Evolutionary conservation across 495 filamentous ascomycete genomes (phyloP).

Genomic region (Neurospora tetrasperma): DNA sequence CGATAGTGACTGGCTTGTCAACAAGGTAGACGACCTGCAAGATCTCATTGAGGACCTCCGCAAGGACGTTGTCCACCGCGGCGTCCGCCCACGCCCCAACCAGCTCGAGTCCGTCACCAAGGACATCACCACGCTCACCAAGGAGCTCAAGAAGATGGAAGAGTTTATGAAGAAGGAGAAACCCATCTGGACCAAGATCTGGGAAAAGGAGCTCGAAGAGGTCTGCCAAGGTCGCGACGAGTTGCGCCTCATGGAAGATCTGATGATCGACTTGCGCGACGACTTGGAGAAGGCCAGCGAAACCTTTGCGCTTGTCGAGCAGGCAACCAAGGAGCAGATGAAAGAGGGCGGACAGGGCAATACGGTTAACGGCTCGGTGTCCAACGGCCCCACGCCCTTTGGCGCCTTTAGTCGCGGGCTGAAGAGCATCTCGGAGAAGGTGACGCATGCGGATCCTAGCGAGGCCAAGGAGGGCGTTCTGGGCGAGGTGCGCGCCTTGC

Average conservation of each 20-base stretch:
- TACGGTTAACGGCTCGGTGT: slow-evolving; percentile 25
- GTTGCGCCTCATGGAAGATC: slow-evolving; percentile 86
- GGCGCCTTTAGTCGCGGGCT: slow-evolving; percentile 50
- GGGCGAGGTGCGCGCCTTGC: slow-evolving; percentile 86
- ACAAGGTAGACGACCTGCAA: slow-evolving; percentile 88
- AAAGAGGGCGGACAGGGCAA: slow-evolving; percentile 46
- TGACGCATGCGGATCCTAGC: slow-evolving; percentile 52
- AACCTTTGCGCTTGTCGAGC: slow-evolving; percentile 89
- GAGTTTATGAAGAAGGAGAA: slow-evolving; percentile 86
- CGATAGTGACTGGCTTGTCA: slow-evolving; percentile 80
- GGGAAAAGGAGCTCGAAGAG: slow-evolving; percentile 89
- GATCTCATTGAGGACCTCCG: slow-evolving; percentile 93
- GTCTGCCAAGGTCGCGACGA: slow-evolving; percentile 93
- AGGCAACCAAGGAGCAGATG: slow-evolving; percentile 92
- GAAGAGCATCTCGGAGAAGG: slow-evolving; percentile 42
- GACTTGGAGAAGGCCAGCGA: slow-evolving; percentile 89
- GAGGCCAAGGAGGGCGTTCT: slow-evolving; percentile 84
- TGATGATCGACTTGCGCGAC: slow-evolving; percentile 82
- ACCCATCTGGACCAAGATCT: slow-evolving; percentile 94
- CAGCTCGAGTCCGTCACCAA: slow-evolving; percentile 82
- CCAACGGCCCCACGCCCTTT: slow-evolving; percentile 30
- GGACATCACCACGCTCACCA: slow-evolving; percentile 68
- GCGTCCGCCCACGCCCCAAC: slow-evolving; percentile 83
- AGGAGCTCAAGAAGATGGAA: slow-evolving; percentile 91
- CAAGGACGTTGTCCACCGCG: slow-evolving; percentile 90